phyloP scores from a whole-genome alignment of 441 rosid genomes.

The Syzygium malaccense region DNA sequence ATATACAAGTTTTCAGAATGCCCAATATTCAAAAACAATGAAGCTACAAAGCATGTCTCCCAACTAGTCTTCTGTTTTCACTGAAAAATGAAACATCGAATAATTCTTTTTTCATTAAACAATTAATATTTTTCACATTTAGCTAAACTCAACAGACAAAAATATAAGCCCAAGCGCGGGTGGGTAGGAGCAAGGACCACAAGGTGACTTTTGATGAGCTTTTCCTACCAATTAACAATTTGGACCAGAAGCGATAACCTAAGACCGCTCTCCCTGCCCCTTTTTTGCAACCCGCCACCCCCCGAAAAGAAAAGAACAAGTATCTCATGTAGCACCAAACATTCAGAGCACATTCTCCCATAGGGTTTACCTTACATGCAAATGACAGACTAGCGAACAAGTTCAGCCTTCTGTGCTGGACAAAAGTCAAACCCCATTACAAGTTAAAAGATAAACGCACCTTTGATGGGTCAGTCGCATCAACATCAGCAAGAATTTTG shows the following conservation, averaged over 20 bases:
- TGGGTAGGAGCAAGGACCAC: not conserved
- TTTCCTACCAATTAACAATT: not conserved
- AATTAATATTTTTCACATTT: not conserved
- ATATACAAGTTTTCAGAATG: not conserved
- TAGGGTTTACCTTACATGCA: not conserved
- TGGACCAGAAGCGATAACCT: not conserved
- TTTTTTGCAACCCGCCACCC: not conserved
- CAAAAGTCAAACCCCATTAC: not conserved
- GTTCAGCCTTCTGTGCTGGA: not conserved
- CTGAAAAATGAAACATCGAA: not conserved
- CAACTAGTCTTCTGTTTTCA: not conserved
- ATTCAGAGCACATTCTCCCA: not conserved
- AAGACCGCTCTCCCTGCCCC: not conserved
- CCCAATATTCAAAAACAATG: not conserved
- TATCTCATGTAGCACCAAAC: not conserved
- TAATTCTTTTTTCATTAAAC: not conserved
- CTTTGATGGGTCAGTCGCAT: conserved; percentile 38
- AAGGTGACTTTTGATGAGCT: not conserved
- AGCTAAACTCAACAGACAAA: not conserved
- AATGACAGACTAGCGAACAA: not conserved
- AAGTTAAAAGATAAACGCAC: conserved; percentile 20
- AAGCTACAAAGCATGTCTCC: not conserved
- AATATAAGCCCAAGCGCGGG: not conserved
- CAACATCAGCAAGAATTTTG: conserved; percentile 47
- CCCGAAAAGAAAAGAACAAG: not conserved